Evolutionary conservation across 2,329 filamentous ascomycete species (phyloP).

Genomic region (Exserohilum rostratum): DNA sequence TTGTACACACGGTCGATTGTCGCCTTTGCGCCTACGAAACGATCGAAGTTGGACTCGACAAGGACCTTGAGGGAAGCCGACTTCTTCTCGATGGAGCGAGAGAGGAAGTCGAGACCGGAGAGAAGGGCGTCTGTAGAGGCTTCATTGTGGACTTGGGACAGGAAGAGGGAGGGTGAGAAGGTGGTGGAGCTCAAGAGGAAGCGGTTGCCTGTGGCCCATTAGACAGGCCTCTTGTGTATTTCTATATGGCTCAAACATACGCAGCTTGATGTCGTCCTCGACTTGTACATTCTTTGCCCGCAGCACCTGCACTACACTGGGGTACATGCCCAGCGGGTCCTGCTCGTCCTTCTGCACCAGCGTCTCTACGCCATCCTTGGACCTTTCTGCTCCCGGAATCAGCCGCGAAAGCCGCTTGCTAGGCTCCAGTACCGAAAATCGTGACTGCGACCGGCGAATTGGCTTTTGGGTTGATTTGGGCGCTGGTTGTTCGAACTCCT

Average conservation of each 20-base stretch:
- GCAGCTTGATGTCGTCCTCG: slow-evolving; percentile 80
- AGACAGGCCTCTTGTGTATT: slow-evolving; percentile 11
- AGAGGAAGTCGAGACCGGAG: slow-evolving; percentile 82
- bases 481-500: slow-evolving; percentile 57
- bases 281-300: slow-evolving; percentile 77
- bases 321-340: slow-evolving; percentile 85
- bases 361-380: slow-evolving; percentile 72
- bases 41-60: slow-evolving; percentile 97
- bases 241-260: slow-evolving; percentile 57
- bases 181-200: slow-evolving; percentile 95
- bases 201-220: slow-evolving; percentile 69
- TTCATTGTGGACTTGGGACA: slow-evolving; percentile 87
- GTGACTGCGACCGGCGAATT: slow-evolving; percentile 68
- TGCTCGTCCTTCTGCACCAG: slow-evolving; percentile 89
- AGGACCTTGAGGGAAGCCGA: slow-evolving; percentile 94
- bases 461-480: slow-evolving; percentile 29
- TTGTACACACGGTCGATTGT: slow-evolving; percentile 99
- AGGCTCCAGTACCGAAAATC: slow-evolving; percentile 83
- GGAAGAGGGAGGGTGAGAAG: slow-evolving; percentile 89
- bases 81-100: slow-evolving; percentile 94
- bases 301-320: slow-evolving; percentile 83
- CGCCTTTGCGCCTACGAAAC: slow-evolving; percentile 95
- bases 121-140: slow-evolving; percentile 84
- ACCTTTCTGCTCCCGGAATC: slow-evolving; percentile 71
- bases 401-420: slow-evolving; percentile 72